Evolutionary conservation across 2,329 filamentous ascomycete species (phyloP), one percentile per base, ranked within the genome.

Genomic region (Karstenula rhodostoma): DNA sequence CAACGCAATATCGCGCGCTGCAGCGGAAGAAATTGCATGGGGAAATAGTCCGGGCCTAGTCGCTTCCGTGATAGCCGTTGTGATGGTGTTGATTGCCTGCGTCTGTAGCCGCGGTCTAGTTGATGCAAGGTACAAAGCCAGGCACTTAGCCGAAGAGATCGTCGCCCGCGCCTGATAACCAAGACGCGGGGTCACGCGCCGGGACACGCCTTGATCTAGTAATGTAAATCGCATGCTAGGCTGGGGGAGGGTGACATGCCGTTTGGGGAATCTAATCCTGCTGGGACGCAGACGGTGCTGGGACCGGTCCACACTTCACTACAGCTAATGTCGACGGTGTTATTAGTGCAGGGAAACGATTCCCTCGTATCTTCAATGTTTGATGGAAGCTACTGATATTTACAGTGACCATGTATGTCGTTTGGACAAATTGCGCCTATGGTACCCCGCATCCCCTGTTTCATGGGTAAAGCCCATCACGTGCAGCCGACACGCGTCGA

Each of bases 401-500:
- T 52, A 52, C 49, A 40, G 27, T 42, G 22, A 52, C 25, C 2
- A 17, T 17, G 27, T 52, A n/a, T 6, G 13, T 15, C 4, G 3
- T 52, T 42, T 25, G 12, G 3, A 17, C 33, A n/a, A 22, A 40
- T 27, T 12, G 22, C 12, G 25, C 1, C 33, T 27, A 19, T 2
- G n/a, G n/a, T n/a, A n/a, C 22, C 15, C 33, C 13, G 13, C 22
- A 9, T 23, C 15, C 49, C 49, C 22, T 29, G 7, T 25, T 23
- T 19, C 6, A 52, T 13, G 1, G 1, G 1, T 9, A 8, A 25
- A 48, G 17, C 23, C 8, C 3, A 6, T 17, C 29, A 60, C 25
- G 53, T 60, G 46, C 85, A 87, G 35, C 85, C 85, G 64, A 85
- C 77, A 35, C 84, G 78, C 19, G 70, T 81, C 44, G 79, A 79